These are phyloP conservation scores for Syzygium aromaticum DNA, from an alignment of 345 rosid species.

Conservation along the genomic window DNA sequence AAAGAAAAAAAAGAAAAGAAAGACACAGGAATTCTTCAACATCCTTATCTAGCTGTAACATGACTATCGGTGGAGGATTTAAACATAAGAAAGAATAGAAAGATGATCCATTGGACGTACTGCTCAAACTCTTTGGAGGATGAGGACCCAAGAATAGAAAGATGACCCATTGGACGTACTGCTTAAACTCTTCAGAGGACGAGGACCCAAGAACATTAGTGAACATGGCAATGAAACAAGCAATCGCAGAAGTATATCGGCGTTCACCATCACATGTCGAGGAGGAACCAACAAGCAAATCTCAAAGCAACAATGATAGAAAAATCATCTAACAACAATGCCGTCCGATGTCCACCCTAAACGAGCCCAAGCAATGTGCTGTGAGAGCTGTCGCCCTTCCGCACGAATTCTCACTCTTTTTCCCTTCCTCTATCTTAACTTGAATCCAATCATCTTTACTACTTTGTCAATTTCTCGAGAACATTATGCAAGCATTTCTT, in stretches of 20 bases:
- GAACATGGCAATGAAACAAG: background rate
- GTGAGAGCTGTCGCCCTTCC: background rate
- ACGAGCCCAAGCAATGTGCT: background rate
- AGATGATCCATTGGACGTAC: background rate
- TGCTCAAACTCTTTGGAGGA: background rate
- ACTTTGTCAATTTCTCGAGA: background rate
- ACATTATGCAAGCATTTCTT: background rate
- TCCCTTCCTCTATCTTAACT: background rate
- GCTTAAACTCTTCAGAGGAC: background rate
- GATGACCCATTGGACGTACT: background rate
- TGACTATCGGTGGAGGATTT: background rate
- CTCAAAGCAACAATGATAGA: background rate
- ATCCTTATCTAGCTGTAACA: background rate
- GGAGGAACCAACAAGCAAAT: background rate
- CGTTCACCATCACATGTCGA: background rate
- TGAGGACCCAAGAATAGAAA: background rate
- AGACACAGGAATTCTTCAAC: background rate
- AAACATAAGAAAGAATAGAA: background rate
- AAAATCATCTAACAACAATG: background rate
- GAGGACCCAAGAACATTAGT: background rate
- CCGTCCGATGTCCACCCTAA: background rate
- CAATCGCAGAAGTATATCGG: background rate
- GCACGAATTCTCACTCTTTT: background rate
- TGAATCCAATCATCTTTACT: background rate
- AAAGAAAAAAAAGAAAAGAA: background rate